phyloP scores from a whole-genome alignment of 306 rosid genomes.

The Trichosanthes cucumerina region DNA sequence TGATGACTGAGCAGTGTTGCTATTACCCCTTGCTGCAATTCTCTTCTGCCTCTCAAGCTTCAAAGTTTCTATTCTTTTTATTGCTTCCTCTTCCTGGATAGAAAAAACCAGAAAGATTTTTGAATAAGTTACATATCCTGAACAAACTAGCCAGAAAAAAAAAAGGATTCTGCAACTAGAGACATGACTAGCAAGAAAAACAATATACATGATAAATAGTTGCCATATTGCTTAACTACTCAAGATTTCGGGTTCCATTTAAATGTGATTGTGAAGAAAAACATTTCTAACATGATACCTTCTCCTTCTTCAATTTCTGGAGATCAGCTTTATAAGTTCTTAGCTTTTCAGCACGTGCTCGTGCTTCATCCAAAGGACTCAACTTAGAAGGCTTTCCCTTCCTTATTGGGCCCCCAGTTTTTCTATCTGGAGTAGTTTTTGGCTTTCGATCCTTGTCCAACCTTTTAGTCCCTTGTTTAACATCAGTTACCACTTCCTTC shows the following conservation, averaged over 20 bases:
- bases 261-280: slow-evolving; percentile 11
- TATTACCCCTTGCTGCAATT: slow-evolving; percentile 72
- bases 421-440: slow-evolving; percentile 43
- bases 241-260: background rate
- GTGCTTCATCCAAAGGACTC: slow-evolving; percentile 94
- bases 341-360: slow-evolving; percentile 85
- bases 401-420: slow-evolving; percentile 73
- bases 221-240: background rate
- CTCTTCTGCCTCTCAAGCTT: slow-evolving; percentile 94
- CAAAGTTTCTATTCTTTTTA: slow-evolving; percentile 71
- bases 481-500: slow-evolving; percentile 31
- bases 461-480: slow-evolving; percentile 47
- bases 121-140: slow-evolving; percentile 14
- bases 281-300: slow-evolving; percentile 32
- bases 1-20: slow-evolving; percentile 33
- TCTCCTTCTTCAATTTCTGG: slow-evolving; percentile 94
- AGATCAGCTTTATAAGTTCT: slow-evolving; percentile 91
- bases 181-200: background rate
- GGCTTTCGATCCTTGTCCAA: slow-evolving; percentile 52
- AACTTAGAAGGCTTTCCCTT: slow-evolving; percentile 69
- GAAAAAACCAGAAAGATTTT: background rate
- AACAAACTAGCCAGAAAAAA: background rate
- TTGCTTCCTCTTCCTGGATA: slow-evolving; percentile 65
- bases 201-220: background rate
- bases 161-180: background rate